Conservation (phyloP, 225 moss, liverwort and hornwort genomes). For the Sphagnum contortum region DNA sequence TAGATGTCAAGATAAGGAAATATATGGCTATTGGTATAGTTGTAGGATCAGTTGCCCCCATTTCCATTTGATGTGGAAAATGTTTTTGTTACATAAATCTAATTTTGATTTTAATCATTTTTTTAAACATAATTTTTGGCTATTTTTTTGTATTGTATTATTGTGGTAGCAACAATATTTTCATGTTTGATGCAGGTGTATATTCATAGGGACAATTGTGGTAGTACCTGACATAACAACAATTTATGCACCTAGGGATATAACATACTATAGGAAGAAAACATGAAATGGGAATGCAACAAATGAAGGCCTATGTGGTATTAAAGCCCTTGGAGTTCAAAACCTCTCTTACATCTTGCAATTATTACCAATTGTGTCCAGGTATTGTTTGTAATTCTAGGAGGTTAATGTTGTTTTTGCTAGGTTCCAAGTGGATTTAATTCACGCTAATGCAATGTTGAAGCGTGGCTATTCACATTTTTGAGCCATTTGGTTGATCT, state of each 20-base stretch:
- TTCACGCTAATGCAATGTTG: too few species aligned
- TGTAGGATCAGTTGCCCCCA: too few species aligned
- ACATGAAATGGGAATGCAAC: conserved; percentile 45
- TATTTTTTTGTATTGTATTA: neutral
- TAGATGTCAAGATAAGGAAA: too few species aligned
- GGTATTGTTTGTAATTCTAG: conserved; percentile 23
- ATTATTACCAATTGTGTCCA: conserved; percentile 97
- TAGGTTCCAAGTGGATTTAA: too few species aligned
- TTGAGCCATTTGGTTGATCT: neutral
- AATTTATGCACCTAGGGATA: conserved; percentile 84
- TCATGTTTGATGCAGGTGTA: conserved; percentile 51
- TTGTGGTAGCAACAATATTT: neutral
- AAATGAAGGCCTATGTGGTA: conserved; percentile 82
- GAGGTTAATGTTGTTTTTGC: too few species aligned
- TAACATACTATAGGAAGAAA: conserved; percentile 76
- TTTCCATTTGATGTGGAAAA: too few species aligned
- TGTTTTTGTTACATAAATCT: too few species aligned
- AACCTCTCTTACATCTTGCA: conserved; percentile 94
- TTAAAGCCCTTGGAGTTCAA: conserved; percentile 88
- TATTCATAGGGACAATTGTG: conserved; percentile 88
- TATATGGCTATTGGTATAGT: too few species aligned
- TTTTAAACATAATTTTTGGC: too few species aligned
- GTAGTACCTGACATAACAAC: conserved; percentile 95
- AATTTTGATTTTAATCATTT: too few species aligned
- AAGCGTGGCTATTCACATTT: neutral